Base-by-base conservation (phyloP, 1,284 basidiomycete species). In the Amylostereum chailletii region DNA sequence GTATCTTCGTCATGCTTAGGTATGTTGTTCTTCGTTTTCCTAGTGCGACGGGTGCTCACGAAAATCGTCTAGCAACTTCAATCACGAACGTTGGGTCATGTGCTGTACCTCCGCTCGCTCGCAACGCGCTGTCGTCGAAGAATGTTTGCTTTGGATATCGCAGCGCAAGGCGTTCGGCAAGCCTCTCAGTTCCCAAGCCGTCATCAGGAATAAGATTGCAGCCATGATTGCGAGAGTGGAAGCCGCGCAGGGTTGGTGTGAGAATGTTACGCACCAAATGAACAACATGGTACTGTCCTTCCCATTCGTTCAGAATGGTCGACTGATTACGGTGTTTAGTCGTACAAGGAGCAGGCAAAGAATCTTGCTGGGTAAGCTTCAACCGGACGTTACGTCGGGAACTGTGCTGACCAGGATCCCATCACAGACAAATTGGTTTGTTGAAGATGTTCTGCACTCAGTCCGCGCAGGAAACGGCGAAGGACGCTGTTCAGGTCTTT, bases 231-330 rank as follows among this genome's bases (percentile, higher is more conserved):
- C 87, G 27, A 83, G 90, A 51, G 76, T 79, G 37, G 90, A 94
- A 66, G 79, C 80, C 3, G 75, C 75, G 27, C 93, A 96, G 62
- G 80, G 77, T 43, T 96, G 92, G 91, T 70, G 95, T 30, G 94
- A 97, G 70, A 86, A 81, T 61, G 71, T 95, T 54, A 94, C 92
- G 0, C 83, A 86, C 65, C 93, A 95, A 67, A 95, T 95, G 93
- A 83, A 78, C 63, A 83, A 93, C 58, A 93, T 93, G 90, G 79
- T 79, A n/a, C 45, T 8, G 9, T 8, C 27, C 33, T 34, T 11
- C 32, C 6, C 26, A 11, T 19, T 5, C 10, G 29, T 36, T n/a
- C 4, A 10, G 3, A 34, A 8, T 5, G 11, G 27, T 11, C 8
- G 42, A 37, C 48, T 54, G 37, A 50, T 36, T 41, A 11, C 43